These are phyloP conservation scores for Odontarrhena argentea DNA, from an alignment of 345 rosid species.

Conservation along the genomic window DNA sequence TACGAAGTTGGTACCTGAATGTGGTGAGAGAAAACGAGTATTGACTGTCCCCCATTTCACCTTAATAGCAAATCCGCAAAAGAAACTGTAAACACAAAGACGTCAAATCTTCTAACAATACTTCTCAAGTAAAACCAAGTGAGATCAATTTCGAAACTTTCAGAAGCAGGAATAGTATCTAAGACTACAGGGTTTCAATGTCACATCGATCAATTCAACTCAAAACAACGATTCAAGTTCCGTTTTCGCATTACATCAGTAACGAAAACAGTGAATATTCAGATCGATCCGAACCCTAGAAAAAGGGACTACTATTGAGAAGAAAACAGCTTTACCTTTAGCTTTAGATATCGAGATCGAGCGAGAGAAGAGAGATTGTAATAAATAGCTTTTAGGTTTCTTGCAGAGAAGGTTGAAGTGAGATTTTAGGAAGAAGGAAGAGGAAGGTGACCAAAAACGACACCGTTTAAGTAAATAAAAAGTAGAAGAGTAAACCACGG, in stretches of 20 bases:
- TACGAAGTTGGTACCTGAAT: conserved; percentile 58
- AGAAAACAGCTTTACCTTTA: conserved; percentile 24
- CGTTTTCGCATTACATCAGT: not conserved
- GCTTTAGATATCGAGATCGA: conserved; percentile 33
- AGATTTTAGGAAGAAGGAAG: conserved; percentile 13
- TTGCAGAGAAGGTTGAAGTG: conserved; percentile 33
- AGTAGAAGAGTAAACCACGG: not conserved
- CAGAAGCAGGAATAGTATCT: not conserved
- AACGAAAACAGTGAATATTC: not conserved
- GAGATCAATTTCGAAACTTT: not conserved
- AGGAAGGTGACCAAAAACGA: not conserved
- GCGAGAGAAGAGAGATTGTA: conserved; percentile 8
- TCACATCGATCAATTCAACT: conserved; percentile 6
- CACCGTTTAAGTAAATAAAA: not conserved
- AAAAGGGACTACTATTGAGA: not conserved
- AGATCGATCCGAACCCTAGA: not conserved
- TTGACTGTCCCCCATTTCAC: conserved; percentile 80
- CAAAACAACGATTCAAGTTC: not conserved
- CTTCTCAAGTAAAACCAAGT: not conserved
- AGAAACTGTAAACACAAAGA: not conserved
- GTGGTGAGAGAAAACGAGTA: conserved; percentile 94
- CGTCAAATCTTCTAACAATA: not conserved
- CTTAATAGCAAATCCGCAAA: conserved; percentile 15
- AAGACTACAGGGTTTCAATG: not conserved
- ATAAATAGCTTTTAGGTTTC: conserved; percentile 29